Evolutionary conservation across 352 stramenopile species (phyloP).

Genomic region (Globisporangium irregulare): DNA sequence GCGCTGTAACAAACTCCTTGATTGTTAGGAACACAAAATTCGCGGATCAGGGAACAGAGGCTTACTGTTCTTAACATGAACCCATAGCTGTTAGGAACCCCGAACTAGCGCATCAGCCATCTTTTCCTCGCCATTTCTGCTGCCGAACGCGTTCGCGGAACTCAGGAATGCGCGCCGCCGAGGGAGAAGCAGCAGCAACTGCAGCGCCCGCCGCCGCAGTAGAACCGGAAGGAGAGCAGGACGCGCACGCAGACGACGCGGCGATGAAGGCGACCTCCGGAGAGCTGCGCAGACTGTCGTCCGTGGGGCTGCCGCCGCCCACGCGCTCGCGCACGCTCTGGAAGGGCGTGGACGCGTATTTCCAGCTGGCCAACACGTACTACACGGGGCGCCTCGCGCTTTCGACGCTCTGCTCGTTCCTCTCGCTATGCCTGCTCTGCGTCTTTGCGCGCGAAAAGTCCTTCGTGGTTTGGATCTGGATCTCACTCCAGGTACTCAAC

Average conservation of each 20-base stretch:
- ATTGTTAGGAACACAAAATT: too few relatives aligned
- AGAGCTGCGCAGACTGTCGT: conserved; percentile 7
- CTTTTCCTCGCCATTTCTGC: not conserved
- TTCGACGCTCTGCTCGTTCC: conserved; percentile 43
- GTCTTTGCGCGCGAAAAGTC: conserved; percentile 25
- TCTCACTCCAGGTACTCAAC: conserved; percentile 51
- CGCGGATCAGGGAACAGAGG: too few relatives aligned
- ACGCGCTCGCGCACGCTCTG: conserved; percentile 16
- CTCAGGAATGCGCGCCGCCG: not conserved
- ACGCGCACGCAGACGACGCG: not conserved
- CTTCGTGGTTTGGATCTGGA: conserved; percentile 44
- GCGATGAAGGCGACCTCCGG: not conserved
- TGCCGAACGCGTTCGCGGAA: not conserved
- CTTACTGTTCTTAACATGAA: too few relatives aligned
- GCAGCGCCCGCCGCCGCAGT: not conserved
- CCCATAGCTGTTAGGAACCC: too few relatives aligned
- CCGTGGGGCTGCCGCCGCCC: conserved; percentile 4
- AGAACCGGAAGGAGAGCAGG: not conserved
- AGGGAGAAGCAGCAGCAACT: not conserved
- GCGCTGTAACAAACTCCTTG: too few relatives aligned
- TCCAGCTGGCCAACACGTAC: conserved; percentile 72
- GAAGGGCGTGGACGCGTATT: conserved; percentile 38
- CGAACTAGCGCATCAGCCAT: too few relatives aligned
- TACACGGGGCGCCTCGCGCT: conserved; percentile 54
- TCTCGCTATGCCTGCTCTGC: conserved; percentile 41